These are phyloP conservation scores for Colletotrichum falcatum DNA, from an alignment of 2,329 filamentous ascomycete genomes.

Conservation along the genomic window DNA sequence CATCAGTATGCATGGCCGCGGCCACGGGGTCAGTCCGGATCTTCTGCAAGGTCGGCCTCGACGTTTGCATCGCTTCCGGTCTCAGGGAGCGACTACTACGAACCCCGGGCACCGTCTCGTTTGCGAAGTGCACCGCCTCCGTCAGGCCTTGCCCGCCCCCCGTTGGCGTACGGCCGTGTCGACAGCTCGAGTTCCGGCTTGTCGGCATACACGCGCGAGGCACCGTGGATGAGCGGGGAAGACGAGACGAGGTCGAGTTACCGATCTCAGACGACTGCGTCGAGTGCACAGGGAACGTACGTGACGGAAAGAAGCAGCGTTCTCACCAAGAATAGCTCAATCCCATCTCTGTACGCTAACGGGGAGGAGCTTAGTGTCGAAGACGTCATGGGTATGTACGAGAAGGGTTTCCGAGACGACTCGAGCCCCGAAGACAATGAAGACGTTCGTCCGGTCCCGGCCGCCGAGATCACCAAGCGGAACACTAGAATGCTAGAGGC, in stretches of 20 bases:
- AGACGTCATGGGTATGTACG: conserved; percentile 78
- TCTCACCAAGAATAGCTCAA: conserved; percentile 81
- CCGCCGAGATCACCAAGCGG: conserved; percentile 54
- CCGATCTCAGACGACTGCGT: conserved; percentile 66
- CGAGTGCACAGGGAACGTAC: conserved; percentile 67
- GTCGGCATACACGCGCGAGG: conserved; percentile 49
- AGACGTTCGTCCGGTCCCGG: conserved; percentile 52
- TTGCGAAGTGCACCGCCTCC: conserved; percentile 47
- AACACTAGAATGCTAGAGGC: conserved; percentile 55
- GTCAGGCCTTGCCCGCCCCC: conserved; percentile 47
- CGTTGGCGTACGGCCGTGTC: conserved; percentile 44
- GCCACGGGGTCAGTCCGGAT: conserved; percentile 59
- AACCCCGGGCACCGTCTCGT: conserved; percentile 47
- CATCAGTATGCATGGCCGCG: conserved; percentile 54
- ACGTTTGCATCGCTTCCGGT: conserved; percentile 59
- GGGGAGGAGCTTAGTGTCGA: conserved; percentile 72
- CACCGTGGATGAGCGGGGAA: conserved; percentile 60
- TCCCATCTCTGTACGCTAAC: conserved; percentile 67
- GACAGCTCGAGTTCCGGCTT: conserved; percentile 54
- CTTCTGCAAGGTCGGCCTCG: conserved; percentile 60
- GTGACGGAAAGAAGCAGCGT: conserved; percentile 89
- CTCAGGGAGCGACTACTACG: conserved; percentile 56
- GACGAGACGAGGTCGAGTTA: conserved; percentile 68
- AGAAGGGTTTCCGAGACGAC: conserved; percentile 68
- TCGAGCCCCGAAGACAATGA: conserved; percentile 50